phyloP scores from a whole-genome alignment of 495 filamentous ascomycete species.

The Cercophora newfieldiana region DNA sequence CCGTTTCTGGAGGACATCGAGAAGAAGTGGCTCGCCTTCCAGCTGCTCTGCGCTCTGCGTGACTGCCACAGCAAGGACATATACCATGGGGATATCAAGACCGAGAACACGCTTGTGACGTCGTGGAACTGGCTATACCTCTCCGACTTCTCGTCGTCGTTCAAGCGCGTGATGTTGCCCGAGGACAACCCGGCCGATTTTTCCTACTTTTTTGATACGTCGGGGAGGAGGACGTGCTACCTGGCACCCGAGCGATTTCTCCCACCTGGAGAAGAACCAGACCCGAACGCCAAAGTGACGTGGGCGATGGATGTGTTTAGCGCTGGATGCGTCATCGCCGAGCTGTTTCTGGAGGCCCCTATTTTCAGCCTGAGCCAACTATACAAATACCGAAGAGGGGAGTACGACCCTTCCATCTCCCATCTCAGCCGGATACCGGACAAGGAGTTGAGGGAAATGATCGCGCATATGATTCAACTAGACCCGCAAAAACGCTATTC shows the following conservation, averaged over 20 bases:
- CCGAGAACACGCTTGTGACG: slow-evolving; percentile 92
- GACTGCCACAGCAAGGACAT: slow-evolving; percentile 91
- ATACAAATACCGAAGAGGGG: slow-evolving; percentile 86
- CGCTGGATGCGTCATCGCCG: slow-evolving; percentile 94
- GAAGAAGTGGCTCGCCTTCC: slow-evolving; percentile 98
- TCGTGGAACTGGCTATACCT: slow-evolving; percentile 99
- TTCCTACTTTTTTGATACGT: slow-evolving; percentile 95
- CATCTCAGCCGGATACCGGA: slow-evolving; percentile 87
- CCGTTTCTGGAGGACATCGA: slow-evolving; percentile 97
- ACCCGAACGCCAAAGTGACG: slow-evolving; percentile 55
- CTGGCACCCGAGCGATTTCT: slow-evolving; percentile 92
- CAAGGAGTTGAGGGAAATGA: slow-evolving; percentile 79
- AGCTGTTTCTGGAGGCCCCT: slow-evolving; percentile 92
- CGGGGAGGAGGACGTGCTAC: slow-evolving; percentile 91
- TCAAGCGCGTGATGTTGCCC: slow-evolving; percentile 92
- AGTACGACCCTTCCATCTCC: slow-evolving; percentile 82
- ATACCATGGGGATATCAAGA: slow-evolving; percentile 98
- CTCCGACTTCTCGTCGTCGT: slow-evolving; percentile 90
- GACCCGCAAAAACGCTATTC: slow-evolving; percentile 90
- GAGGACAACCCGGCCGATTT: slow-evolving; percentile 98
- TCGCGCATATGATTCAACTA: slow-evolving; percentile 92
- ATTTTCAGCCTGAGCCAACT: slow-evolving; percentile 93
- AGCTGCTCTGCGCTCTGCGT: slow-evolving; percentile 86
- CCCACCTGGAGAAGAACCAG: slow-evolving; percentile 62
- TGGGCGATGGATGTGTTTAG: slow-evolving; percentile 99